Percentiles rank a stretch among this genome's conserved stretches.
phyloP scores from a whole-genome alignment of 495 filamentous ascomycete genomes.

The Tuber melanosporum region DNA sequence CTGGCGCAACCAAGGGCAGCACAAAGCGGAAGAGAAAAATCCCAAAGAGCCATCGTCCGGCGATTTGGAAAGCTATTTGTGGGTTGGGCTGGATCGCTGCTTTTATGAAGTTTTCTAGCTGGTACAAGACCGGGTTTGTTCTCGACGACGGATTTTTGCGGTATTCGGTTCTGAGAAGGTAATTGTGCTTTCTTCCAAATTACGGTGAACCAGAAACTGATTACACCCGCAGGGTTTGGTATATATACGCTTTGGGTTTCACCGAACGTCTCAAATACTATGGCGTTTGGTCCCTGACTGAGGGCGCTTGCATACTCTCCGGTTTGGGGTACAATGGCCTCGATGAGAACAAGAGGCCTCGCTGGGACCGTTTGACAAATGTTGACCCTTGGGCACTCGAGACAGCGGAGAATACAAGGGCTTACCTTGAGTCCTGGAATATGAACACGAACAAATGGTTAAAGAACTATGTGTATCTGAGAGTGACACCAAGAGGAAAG shows the following conservation, averaged over 20 bases:
- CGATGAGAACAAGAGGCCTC: conserved; percentile 70
- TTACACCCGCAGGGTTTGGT: conserved; percentile 44
- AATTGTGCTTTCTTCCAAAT: conserved; percentile 38
- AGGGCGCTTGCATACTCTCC: conserved; percentile 89
- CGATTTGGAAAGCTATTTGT: conserved; percentile 62
- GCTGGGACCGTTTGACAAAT: conserved; percentile 85
- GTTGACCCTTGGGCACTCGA: conserved; percentile 78
- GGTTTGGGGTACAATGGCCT: conserved; percentile 93
- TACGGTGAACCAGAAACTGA: background rate
- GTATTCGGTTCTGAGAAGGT: conserved; percentile 61
- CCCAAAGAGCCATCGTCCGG: conserved; percentile 81
- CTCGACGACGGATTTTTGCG: conserved; percentile 57
- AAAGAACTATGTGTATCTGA: conserved; percentile 88
- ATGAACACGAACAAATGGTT: conserved; percentile 98
- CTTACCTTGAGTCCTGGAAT: conserved; percentile 88
- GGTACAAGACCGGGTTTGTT: conserved; percentile 57
- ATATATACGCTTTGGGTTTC: conserved; percentile 75
- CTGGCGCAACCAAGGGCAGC: conserved; percentile 43
- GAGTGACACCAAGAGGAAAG: conserved; percentile 89
- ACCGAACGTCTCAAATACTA: conserved; percentile 86
- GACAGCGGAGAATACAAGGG: conserved; percentile 80
- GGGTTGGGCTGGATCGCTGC: conserved; percentile 72
- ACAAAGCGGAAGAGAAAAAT: conserved; percentile 93
- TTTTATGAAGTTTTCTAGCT: conserved; percentile 67
- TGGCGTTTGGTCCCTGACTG: conserved; percentile 86